Percentiles rank a stretch among this genome's conserved stretches.
These are phyloP conservation scores for Plantago elongata DNA, from an alignment of 257 asterid genomes.

Conservation along the genomic window DNA sequence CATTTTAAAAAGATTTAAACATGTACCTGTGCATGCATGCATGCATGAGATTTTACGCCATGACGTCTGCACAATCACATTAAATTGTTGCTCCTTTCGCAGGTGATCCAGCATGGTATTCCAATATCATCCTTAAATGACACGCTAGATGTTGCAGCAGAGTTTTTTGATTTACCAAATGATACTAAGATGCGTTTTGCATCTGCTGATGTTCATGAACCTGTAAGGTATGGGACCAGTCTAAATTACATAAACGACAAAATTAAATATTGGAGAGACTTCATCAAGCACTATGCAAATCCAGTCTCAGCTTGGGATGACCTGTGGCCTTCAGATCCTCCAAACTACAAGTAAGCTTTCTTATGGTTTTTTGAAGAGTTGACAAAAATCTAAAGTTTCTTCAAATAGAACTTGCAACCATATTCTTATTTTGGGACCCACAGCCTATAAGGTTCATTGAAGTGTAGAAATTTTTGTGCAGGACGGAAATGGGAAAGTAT, in stretches of 20 bases:
- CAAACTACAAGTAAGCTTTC: conserved; percentile 44
- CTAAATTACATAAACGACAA: conserved; percentile 44
- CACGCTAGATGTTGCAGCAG: conserved; percentile 46
- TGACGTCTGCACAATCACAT: no score
- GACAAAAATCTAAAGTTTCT: conserved; percentile 10
- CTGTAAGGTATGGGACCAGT: conserved; percentile 67
- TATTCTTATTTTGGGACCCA: not conserved
- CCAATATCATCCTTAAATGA: conserved; percentile 31
- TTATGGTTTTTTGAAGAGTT: not conserved
- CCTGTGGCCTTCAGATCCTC: conserved; percentile 66
- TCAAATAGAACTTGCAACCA: not conserved
- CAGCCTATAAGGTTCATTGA: not conserved
- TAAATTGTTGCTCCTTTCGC: not conserved
- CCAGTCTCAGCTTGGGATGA: conserved; percentile 64
- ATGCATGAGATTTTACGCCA: not conserved
- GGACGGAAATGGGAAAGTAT: conserved; percentile 54
- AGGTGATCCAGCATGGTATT: conserved; percentile 68
- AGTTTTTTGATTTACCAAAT: conserved; percentile 48
- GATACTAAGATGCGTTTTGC: conserved; percentile 43
- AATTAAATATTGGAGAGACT: conserved; percentile 63
- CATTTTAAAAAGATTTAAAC: not conserved
- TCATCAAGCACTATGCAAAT: conserved; percentile 58
- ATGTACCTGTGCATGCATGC: conserved; percentile 1
- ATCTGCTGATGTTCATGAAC: conserved; percentile 39
- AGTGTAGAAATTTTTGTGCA: conserved; percentile 19